phyloP scores from a whole-genome alignment of 2,329 filamentous ascomycete genomes.

The Moelleriella libera region DNA sequence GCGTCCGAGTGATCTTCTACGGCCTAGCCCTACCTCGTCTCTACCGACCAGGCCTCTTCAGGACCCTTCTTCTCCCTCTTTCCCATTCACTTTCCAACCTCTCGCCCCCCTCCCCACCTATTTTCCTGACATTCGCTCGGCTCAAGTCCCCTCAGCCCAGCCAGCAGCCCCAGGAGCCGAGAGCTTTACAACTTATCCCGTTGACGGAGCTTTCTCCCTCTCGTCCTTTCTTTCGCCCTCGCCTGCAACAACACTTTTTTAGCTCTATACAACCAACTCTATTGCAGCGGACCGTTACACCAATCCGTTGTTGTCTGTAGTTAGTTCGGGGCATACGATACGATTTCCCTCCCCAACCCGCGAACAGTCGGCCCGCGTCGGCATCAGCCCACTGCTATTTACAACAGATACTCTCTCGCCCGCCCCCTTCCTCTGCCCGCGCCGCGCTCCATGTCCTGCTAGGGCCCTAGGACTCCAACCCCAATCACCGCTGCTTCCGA shows the following conservation, averaged over 20 bases:
- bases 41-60: neutral
- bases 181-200: neutral
- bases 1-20: constrained; percentile 1
- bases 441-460: neutral
- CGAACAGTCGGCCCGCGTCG: neutral
- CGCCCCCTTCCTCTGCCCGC: neutral
- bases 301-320: neutral
- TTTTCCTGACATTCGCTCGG: neutral
- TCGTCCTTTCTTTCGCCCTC: neutral
- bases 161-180: neutral
- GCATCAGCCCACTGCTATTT: neutral
- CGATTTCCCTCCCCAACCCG: neutral
- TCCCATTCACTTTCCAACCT: neutral
- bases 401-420: neutral
- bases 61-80: neutral
- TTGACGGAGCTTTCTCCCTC: neutral
- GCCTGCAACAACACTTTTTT: neutral
- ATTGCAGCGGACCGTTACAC: neutral
- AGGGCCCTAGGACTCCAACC: neutral
- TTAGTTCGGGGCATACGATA: neutral
- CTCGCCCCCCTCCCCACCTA: neutral
- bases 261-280: neutral
- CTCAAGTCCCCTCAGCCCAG: neutral
- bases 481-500: neutral
- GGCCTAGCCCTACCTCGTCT: neutral